Conservation (phyloP, 1,139 yeast genomes). For the Saccharomycopsis crataegensis region DNA sequence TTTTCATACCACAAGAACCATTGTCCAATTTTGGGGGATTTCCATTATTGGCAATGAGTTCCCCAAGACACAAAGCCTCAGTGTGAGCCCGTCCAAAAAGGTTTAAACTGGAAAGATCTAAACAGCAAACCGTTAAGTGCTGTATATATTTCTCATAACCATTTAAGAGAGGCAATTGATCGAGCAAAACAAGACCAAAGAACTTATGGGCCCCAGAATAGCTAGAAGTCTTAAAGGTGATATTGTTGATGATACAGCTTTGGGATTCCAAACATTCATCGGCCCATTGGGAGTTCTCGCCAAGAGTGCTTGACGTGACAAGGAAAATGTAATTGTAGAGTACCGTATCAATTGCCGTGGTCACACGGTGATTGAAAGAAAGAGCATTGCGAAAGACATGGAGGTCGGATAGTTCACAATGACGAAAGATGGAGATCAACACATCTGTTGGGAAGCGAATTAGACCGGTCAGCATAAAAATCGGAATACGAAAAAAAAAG, state of each 20-base stretch:
- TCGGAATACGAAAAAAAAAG: too few relatives aligned
- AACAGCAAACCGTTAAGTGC: background rate
- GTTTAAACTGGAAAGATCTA: background rate
- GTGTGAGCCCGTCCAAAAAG: background rate
- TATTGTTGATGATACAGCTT: background rate
- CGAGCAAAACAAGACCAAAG: background rate
- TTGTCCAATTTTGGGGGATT: too few relatives aligned
- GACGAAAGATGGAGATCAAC: too few relatives aligned
- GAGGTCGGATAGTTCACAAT: too few relatives aligned
- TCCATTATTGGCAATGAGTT: background rate
- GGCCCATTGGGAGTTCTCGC: conserved; percentile 3
- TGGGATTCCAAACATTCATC: conserved; percentile 4
- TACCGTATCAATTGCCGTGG: background rate
- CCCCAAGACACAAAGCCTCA: background rate
- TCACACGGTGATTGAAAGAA: background rate
- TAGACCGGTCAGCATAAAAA: too few relatives aligned
- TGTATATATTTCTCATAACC: background rate
- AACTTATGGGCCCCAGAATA: background rate
- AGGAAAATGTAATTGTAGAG: background rate
- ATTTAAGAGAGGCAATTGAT: background rate
- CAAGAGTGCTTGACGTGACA: background rate
- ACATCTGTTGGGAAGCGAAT: too few relatives aligned
- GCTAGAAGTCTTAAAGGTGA: background rate
- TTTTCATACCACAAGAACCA: too few relatives aligned
- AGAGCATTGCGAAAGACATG: background rate